phyloP scores from a whole-genome alignment of 2,329 filamentous ascomycete genomes.

The Paraphaeosphaeria minitans region DNA sequence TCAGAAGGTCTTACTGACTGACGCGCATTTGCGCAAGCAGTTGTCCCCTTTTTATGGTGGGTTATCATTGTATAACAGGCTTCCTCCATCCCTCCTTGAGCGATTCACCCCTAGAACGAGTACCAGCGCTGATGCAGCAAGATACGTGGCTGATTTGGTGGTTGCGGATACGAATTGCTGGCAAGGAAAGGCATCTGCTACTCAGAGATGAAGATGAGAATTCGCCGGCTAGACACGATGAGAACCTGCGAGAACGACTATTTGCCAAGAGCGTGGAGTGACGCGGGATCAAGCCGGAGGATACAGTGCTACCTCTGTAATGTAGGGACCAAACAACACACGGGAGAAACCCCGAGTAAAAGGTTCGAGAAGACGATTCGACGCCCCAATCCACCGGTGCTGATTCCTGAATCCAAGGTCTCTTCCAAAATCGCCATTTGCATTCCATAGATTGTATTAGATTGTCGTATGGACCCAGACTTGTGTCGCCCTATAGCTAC shows the following conservation, averaged over 20 bases:
- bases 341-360: too few relatives aligned
- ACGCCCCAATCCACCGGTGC: too few relatives aligned
- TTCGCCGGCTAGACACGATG: conserved; percentile 38
- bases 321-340: background rate
- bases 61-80: conserved; percentile 33
- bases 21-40: conserved; percentile 38
- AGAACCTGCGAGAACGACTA: conserved; percentile 36
- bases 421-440: too few relatives aligned
- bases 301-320: conserved; percentile 17
- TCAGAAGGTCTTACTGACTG: conserved; percentile 46
- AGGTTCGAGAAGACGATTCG: too few relatives aligned
- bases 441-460: too few relatives aligned
- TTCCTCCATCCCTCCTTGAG: conserved; percentile 35
- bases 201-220: conserved; percentile 37
- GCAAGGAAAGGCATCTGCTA: conserved; percentile 44
- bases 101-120: conserved; percentile 38
- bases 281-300: conserved; percentile 20
- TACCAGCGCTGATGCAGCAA: conserved; percentile 36
- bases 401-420: too few relatives aligned
- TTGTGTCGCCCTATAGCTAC: too few relatives aligned
- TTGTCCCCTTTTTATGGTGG: conserved; percentile 36
- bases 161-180: conserved; percentile 30
- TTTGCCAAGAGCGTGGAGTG: conserved; percentile 47
- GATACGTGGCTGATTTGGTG: conserved; percentile 37
- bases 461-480: too few relatives aligned